Evolutionary conservation across 1,284 basidiomycete genomes (phyloP).

Genomic region (Ustilago lituana): DNA sequence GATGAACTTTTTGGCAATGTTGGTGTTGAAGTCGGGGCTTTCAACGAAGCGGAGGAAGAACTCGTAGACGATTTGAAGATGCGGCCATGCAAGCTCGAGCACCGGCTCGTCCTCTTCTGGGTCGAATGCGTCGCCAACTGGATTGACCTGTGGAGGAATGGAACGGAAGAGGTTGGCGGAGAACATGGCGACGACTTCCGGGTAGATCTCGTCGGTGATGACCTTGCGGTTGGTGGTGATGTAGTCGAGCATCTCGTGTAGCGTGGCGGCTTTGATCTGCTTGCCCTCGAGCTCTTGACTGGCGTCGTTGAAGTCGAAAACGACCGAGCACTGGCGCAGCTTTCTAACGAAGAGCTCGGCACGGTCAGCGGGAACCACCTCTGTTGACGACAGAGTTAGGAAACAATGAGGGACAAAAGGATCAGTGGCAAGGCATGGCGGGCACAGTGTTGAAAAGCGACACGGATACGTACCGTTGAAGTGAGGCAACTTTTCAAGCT

Average conservation of each 20-base stretch:
- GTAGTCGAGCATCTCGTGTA: constrained; percentile 99
- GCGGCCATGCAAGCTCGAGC: constrained; percentile 98
- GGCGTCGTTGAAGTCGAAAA: constrained; percentile 99
- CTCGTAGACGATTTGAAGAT: constrained; percentile 99
- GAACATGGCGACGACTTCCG: constrained; percentile 95
- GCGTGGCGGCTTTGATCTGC: constrained; percentile 96
- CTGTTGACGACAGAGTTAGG: constrained; percentile 69
- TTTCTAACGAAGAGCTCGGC: constrained; percentile 93
- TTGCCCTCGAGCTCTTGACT: constrained; percentile 95
- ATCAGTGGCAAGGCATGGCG: neutral
- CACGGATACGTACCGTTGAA: constrained; percentile 89
- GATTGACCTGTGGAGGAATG: constrained; percentile 98
- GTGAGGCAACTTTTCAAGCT: constrained; percentile 92
- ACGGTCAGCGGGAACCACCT: constrained; percentile 87
- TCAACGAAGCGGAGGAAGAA: constrained; percentile 99
- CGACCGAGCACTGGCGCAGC: constrained; percentile 91
- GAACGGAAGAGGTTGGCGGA: constrained; percentile 96
- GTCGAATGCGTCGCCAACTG: constrained; percentile 96
- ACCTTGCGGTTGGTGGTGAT: constrained; percentile 96
- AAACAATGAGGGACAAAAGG: neutral
- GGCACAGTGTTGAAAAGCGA: no score
- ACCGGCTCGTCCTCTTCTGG: constrained; percentile 99
- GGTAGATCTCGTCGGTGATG: constrained; percentile 97
- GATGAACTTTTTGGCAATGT: constrained; percentile 95
- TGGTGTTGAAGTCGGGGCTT: constrained; percentile 97